phyloP scores from a whole-genome alignment of 768 basidiomycete genomes.

The Serpula lacrymans region DNA sequence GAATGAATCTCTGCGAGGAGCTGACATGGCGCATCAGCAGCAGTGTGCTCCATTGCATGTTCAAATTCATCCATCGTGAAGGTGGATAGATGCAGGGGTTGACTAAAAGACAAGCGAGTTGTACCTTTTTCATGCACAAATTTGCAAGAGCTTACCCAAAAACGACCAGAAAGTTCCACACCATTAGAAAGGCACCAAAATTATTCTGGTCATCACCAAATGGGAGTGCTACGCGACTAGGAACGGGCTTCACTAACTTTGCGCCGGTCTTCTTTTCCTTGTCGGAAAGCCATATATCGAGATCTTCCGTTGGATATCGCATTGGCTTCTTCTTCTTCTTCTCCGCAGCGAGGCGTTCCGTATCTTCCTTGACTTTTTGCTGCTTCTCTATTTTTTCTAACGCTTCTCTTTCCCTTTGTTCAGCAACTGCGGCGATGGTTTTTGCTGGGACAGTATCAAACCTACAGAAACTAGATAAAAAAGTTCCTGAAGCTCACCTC shows the following conservation, averaged over 20 bases:
- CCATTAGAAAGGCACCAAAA: constrained; percentile 86
- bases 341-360: constrained; percentile 66
- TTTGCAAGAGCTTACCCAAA: constrained; percentile 69
- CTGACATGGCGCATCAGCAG: constrained; percentile 63
- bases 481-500: constrained; percentile 40
- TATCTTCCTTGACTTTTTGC: constrained; percentile 63
- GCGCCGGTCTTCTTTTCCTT: constrained; percentile 81
- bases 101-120: constrained; percentile 41
- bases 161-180: constrained; percentile 92
- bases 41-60: constrained; percentile 75
- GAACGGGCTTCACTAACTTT: constrained; percentile 61
- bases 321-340: constrained; percentile 88
- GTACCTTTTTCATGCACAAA: background rate
- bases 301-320: constrained; percentile 91
- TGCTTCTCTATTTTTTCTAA: constrained; percentile 68
- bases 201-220: constrained; percentile 60
- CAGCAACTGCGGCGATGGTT: constrained; percentile 37
- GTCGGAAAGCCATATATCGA: constrained; percentile 76
- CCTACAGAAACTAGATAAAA: constrained; percentile 1
- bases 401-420: constrained; percentile 68
- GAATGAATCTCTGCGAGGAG: constrained; percentile 89
- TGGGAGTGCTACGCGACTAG: constrained; percentile 60
- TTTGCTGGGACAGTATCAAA: constrained; percentile 19
- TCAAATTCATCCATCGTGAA: constrained; percentile 95
- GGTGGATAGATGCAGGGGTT: constrained; percentile 81